phyloP scores from a whole-genome alignment of 208 protist genomes.

The Naegleria fowleri region DNA sequence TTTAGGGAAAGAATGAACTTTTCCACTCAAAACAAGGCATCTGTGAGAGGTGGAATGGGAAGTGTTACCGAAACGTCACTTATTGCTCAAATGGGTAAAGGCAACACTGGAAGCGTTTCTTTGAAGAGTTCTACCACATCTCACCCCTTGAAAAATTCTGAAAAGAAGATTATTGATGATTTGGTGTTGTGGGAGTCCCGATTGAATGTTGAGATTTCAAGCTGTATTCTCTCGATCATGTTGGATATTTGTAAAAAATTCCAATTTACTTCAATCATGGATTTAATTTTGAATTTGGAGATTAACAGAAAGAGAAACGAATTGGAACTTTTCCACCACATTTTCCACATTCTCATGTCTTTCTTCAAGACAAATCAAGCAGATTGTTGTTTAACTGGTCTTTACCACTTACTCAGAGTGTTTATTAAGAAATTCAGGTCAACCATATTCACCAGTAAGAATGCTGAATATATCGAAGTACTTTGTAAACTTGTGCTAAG shows the following conservation, averaged over 20 bases:
- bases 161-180: slow-evolving; percentile 9
- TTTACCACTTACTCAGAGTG: not conserved
- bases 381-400: not conserved
- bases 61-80: not conserved
- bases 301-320: slow-evolving; percentile 5
- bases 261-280: not conserved
- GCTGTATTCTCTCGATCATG: not conserved
- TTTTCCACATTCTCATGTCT: not conserved
- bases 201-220: not conserved
- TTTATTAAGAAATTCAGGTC: not conserved
- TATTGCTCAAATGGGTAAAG: not conserved
- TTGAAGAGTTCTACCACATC: not conserved
- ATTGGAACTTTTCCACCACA: not conserved
- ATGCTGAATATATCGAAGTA: not conserved
- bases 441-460: not conserved
- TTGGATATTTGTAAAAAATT: not conserved
- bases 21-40: not conserved
- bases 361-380: slow-evolving; percentile 8
- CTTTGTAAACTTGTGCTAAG: not conserved
- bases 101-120: not conserved
- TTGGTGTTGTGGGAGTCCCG: slow-evolving; percentile 14
- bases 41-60: not conserved
- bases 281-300: not conserved
- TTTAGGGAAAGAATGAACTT: not conserved
- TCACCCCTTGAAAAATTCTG: not conserved